phyloP scores from a whole-genome alignment of 2,329 filamentous ascomycete species.

The Phialocephala subalpina region DNA sequence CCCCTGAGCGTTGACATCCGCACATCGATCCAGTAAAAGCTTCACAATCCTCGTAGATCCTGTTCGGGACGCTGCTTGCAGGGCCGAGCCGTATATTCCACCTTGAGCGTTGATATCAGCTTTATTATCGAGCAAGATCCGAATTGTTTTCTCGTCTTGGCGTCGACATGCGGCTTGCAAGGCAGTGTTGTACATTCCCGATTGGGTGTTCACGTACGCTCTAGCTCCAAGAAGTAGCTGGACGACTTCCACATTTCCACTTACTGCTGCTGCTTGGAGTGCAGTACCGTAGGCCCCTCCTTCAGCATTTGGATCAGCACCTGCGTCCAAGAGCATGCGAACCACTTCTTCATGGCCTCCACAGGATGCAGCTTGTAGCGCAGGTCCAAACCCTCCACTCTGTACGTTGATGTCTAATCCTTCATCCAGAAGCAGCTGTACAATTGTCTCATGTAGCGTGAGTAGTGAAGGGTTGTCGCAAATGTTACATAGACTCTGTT shows the following conservation, averaged over 20 bases:
- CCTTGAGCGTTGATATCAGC: background rate
- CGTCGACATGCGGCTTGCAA: background rate
- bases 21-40: background rate
- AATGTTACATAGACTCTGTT: too few species aligned
- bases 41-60: background rate
- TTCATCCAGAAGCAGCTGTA: background rate
- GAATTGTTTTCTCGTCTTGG: background rate
- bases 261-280: slow-evolving; percentile 19
- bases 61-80: background rate
- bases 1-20: slow-evolving; percentile 3
- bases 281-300: slow-evolving; percentile 12
- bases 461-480: background rate
- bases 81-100: background rate
- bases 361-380: slow-evolving; percentile 16
- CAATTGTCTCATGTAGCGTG: background rate
- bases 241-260: slow-evolving; percentile 8
- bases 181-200: background rate
- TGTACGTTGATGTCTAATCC: background rate
- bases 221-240: slow-evolving; percentile 14
- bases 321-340: background rate
- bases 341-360: background rate
- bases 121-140: background rate
- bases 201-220: slow-evolving; percentile 18
- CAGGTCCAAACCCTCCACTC: background rate
- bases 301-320: background rate